Conservation (phyloP, 306 rosid species). For the Acacia acuminata region DNA sequence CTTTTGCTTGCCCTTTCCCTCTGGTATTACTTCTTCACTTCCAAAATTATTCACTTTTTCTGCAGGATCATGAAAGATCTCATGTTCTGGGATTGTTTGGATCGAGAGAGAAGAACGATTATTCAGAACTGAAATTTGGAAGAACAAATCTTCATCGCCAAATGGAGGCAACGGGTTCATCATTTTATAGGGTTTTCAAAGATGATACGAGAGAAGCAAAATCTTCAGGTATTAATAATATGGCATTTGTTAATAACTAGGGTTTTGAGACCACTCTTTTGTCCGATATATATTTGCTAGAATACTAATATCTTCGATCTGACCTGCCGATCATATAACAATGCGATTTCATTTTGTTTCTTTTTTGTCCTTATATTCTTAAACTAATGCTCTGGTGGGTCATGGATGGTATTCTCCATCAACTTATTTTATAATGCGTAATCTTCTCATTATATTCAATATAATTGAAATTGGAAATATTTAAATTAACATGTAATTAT, state of each 20-base stretch:
- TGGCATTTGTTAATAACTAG: constrained; percentile 38
- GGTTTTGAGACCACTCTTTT: constrained; percentile 37
- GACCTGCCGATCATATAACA: constrained; percentile 26
- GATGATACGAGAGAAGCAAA: constrained; percentile 27
- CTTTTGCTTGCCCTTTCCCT: constrained; percentile 26
- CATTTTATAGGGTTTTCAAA: constrained; percentile 18
- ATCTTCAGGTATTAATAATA: constrained; percentile 7
- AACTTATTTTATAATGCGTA: not conserved
- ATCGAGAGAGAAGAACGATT: constrained; percentile 34
- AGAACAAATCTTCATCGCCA: constrained; percentile 37
- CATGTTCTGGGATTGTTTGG: constrained; percentile 37
- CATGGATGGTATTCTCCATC: constrained; percentile 4
- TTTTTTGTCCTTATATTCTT: not conserved
- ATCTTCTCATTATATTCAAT: not conserved
- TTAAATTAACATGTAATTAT: not conserved
- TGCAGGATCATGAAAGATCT: constrained; percentile 30
- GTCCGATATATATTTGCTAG: not conserved
- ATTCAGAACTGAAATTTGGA: constrained; percentile 34
- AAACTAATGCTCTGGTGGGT: constrained; percentile 34
- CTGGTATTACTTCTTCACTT: not conserved
- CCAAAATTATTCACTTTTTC: not conserved
- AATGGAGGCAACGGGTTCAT: constrained; percentile 43
- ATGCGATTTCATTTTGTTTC: constrained; percentile 7
- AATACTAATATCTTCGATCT: constrained; percentile 38
- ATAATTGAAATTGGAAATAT: not conserved